Evolutionary conservation across 257 asterid species (phyloP).

Genomic region (Lantana camara): DNA sequence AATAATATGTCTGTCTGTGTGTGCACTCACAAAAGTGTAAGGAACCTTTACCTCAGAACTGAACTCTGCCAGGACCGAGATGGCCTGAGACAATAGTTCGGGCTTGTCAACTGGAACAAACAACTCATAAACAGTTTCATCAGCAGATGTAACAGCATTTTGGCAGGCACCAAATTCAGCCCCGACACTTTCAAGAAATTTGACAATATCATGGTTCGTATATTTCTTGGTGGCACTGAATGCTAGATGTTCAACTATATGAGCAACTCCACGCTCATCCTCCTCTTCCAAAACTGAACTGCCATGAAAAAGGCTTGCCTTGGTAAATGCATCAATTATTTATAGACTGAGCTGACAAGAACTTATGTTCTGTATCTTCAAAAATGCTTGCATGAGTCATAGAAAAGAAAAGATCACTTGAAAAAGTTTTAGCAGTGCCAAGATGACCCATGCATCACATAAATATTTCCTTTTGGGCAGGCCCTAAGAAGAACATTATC

Average conservation of each 20-base stretch:
- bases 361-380: not conserved
- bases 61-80: constrained; percentile 87
- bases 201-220: constrained; percentile 88
- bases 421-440: not conserved
- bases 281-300: constrained; percentile 98
- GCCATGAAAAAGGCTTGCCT: constrained; percentile 52
- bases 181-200: constrained; percentile 91
- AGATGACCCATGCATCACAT: constrained; percentile 13
- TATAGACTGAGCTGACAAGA: constrained; percentile 4
- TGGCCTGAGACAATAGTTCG: constrained; percentile 82
- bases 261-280: constrained; percentile 99
- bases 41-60: constrained; percentile 75
- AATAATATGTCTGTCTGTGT: not conserved
- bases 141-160: constrained; percentile 87
- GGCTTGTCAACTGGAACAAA: constrained; percentile 97
- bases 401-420: not conserved
- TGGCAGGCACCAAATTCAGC: constrained; percentile 98
- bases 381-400: not conserved
- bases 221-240: constrained; percentile 93
- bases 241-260: constrained; percentile 94
- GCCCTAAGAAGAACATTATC: not conserved
- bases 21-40: not conserved
- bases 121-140: constrained; percentile 91
- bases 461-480: not conserved
- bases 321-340: constrained; percentile 28